Evolutionary conservation across 805 yeast species (phyloP), one percentile per base, ranked within the genome.

Genomic region (Candida ortonii): DNA sequence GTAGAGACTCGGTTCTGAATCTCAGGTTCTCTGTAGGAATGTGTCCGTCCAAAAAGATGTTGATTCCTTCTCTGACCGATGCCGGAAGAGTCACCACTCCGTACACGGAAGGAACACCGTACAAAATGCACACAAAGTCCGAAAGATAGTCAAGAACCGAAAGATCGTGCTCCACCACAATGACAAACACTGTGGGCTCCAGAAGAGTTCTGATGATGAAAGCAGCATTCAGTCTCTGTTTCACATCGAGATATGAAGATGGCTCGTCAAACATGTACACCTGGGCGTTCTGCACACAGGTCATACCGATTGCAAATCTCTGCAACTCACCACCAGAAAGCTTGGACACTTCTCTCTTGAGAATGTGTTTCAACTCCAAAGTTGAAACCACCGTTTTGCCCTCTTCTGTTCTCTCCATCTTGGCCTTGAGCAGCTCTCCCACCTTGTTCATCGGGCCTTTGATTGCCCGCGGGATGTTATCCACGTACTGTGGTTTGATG

Each of bases 201-300:
- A 93, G 71, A 47, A 93, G 68, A 13, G 93, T 80, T 67, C 99
- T 82, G 52, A 93, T 93, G 57, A 87, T 83, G 62, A 78, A 80
- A 39, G 98, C 99, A 38, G 99, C 98, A 54, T 93, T 84, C 65
- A 93, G 77, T 78, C 98, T 90, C 69, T 93, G 98, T 68, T 93
- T 93, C 49, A 93, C 97, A 75, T 93, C 98, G 63, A 93, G 70
- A 67, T 93, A 93, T 8, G 98, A 93, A 13, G 97, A 89, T 29
- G 98, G 98, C 71, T 93, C 98, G 68, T 93, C 98, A 65, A 93
- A 93, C 98, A 93, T 93, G 68, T 93, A 93, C 28, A 93, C 97
- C 52, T 87, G 84, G 38, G 97, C 97, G 20, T 69, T 71, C 67
- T 90, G 97, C 29, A 89, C 88, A 72, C 96, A 86, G 11, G 97